A percentile compares a stretch with the other conserved stretches of the same genome.
Conservation (phyloP, 371 early-diverging fungal species). For the Rhizopus sp. region DNA sequence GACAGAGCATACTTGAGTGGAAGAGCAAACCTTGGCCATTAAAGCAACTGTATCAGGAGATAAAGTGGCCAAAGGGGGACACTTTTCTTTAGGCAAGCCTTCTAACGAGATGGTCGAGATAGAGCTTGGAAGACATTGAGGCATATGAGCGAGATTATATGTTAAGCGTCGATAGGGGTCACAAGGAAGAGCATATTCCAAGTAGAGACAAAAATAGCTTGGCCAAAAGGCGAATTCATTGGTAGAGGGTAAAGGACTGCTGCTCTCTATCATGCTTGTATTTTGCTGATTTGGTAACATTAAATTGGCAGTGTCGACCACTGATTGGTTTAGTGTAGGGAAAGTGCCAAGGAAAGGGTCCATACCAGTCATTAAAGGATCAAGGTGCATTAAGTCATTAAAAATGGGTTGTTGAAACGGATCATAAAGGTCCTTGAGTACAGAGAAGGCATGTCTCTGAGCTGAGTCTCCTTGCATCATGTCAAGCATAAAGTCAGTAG, state of each 20-base stretch:
- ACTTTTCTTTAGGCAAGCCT: conserved; percentile 32
- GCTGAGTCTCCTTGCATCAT: conserved; percentile 40
- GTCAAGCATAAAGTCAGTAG: conserved; percentile 51
- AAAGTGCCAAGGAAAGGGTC: conserved; percentile 19
- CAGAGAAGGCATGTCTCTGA: conserved; percentile 23
- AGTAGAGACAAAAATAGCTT: conserved; percentile 48
- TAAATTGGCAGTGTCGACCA: neutral
- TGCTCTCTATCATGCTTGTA: neutral
- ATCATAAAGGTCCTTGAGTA: conserved; percentile 31
- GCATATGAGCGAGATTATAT: conserved; percentile 43
- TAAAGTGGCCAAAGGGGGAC: conserved; percentile 27
- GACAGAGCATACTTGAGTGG: neutral
- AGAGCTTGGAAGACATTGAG: conserved; percentile 42
- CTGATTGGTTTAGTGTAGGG: conserved; percentile 1
- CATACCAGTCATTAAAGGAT: neutral
- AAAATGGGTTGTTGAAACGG: conserved; percentile 29
- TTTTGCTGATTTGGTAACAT: neutral
- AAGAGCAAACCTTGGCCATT: conserved; percentile 21
- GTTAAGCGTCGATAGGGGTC: conserved; percentile 36
- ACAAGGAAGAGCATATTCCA: conserved; percentile 43
- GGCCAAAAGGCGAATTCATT: conserved; percentile 37
- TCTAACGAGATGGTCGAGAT: conserved; percentile 18
- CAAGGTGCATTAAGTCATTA: neutral
- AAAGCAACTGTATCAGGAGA: neutral
- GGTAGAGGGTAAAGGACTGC: neutral